phyloP scores from a whole-genome alignment of 495 filamentous ascomycete species.

The Neurospora sp. region DNA sequence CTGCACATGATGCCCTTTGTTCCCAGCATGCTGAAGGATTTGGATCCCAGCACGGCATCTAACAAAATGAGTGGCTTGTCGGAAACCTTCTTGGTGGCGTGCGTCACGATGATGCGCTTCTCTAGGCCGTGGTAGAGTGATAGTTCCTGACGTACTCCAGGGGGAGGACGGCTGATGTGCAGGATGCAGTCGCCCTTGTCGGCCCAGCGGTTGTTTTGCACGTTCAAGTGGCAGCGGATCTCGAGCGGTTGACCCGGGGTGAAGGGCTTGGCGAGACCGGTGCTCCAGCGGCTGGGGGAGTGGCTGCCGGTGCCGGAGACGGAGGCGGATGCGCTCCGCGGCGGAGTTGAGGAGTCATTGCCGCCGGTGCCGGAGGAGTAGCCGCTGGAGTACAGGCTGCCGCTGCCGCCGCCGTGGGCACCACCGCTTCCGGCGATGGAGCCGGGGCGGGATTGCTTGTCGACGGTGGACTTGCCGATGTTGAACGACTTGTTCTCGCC shows the following conservation, averaged over 20 bases:
- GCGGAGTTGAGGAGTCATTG: conserved; percentile 38
- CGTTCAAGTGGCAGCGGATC: conserved; percentile 70
- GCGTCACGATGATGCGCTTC: conserved; percentile 71
- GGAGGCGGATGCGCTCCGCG: conserved; percentile 44
- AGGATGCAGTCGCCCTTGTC: conserved; percentile 80
- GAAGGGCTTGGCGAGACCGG: conserved; percentile 25
- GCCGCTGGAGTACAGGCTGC: conserved; percentile 52
- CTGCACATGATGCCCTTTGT: conserved; percentile 77
- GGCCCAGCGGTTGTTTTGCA: conserved; percentile 71
- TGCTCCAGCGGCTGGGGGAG: conserved; percentile 41
- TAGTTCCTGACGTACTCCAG: conserved; percentile 42
- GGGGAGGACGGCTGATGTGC: conserved; percentile 63
- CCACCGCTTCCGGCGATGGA: conserved; percentile 36
- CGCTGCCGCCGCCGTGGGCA: conserved; percentile 40
- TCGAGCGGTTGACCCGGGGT: conserved; percentile 42
- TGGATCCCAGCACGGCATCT: conserved; percentile 75
- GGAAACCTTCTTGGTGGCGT: conserved; percentile 44
- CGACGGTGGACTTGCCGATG: conserved; percentile 50
- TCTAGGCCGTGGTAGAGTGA: conserved; percentile 48
- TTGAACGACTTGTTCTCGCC: conserved; percentile 59
- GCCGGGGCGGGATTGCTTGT: conserved; percentile 33
- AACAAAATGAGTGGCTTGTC: conserved; percentile 58
- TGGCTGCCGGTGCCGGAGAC: conserved; percentile 28
- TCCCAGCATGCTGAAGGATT: conserved; percentile 74
- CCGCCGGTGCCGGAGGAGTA: conserved; percentile 35